Evolutionary conservation across 768 basidiomycete genomes (phyloP).

Genomic region (Rhodocollybia butyracea): DNA sequence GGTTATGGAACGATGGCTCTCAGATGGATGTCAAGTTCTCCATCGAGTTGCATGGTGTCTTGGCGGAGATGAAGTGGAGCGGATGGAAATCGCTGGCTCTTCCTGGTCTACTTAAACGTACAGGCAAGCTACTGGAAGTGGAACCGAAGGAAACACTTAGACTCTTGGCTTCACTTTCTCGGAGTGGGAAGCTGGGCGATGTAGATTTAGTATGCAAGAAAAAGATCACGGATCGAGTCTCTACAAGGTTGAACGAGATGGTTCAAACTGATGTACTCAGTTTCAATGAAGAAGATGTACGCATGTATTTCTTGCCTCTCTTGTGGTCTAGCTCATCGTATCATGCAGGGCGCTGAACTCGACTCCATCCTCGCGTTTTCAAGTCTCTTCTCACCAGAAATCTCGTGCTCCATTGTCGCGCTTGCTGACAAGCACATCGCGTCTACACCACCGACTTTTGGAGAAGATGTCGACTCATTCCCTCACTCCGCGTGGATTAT

Average conservation of each 20-base stretch:
- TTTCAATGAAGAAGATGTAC: conserved; percentile 33
- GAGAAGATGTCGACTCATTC: conserved; percentile 27
- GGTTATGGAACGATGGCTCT: conserved; percentile 34
- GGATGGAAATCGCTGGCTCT: conserved; percentile 74
- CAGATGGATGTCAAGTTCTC: conserved; percentile 35
- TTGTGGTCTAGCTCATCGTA: not conserved
- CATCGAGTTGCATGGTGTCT: conserved; percentile 51
- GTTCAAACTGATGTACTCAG: conserved; percentile 16
- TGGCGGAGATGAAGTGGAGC: conserved; percentile 58
- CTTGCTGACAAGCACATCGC: conserved; percentile 43
- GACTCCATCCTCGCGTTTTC: conserved; percentile 54
- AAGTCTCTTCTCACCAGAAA: conserved; percentile 42
- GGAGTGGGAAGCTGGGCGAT: conserved; percentile 48
- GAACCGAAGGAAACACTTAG: conserved; percentile 41
- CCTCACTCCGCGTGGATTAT: conserved; percentile 53
- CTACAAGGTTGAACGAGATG: conserved; percentile 33
- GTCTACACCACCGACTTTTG: conserved; percentile 17
- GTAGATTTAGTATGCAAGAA: conserved; percentile 60
- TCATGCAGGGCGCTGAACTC: conserved; percentile 46
- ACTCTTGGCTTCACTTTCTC: conserved; percentile 47
- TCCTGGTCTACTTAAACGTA: conserved; percentile 53
- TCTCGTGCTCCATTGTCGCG: conserved; percentile 37
- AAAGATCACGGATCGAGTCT: conserved; percentile 49
- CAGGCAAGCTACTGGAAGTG: conserved; percentile 40
- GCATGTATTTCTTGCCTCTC: not conserved